Base-by-base conservation (phyloP, 2,329 filamentous ascomycete species). In the Monosporascus sp. region DNA sequence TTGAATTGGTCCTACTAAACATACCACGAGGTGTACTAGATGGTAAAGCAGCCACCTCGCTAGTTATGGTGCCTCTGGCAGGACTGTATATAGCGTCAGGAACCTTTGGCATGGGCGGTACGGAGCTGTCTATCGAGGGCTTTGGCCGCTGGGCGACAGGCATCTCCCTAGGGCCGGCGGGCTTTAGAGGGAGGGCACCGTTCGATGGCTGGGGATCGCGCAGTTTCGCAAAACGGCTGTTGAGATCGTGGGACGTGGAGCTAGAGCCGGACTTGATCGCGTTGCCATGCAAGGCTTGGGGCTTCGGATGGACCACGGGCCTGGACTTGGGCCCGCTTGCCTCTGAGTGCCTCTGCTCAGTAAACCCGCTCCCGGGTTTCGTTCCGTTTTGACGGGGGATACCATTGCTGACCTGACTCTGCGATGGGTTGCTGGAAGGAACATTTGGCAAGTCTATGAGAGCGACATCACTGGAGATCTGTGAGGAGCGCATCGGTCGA, bases 41-140 rank as follows among this genome's bases (percentile, higher is more conserved):
- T 1, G 87, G 87, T 3, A 85, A 77, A 41, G 84, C 79, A 8
- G 87, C 80, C 24, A 82, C 78, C 55, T 85, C 83, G 24, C 80
- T 82, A 3, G 85, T 83, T 5, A 86, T 76, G 52, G 84, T 87
- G 27, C 88, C 89, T 37, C 87, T 79, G 1, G 85, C 85, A n/a
- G 88, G 88, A 61, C 84, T 90, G 64, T 91, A 92, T 4, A 89
- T 88, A 7, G 88, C 86, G 62, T 85, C 86, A 1, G 88, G 88
- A 46, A 86, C 71, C 65, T 87, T 88, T 11, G 88, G 88, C 63
- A 90, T 72, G 17, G 75, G 75, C 11, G 80, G 76, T 7, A 81
- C 66, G n/a, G 78, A 66, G 25, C 74, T 80, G 47, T 81, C 73
- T 1, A 84, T 60, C 3, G 75, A 73, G 9, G 81, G 64, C 49